A percentile compares a stretch with the other conserved stretches of the same genome.
phyloP scores from a whole-genome alignment of 495 filamentous ascomycete species.

The Astrothelium subdiscretum region DNA sequence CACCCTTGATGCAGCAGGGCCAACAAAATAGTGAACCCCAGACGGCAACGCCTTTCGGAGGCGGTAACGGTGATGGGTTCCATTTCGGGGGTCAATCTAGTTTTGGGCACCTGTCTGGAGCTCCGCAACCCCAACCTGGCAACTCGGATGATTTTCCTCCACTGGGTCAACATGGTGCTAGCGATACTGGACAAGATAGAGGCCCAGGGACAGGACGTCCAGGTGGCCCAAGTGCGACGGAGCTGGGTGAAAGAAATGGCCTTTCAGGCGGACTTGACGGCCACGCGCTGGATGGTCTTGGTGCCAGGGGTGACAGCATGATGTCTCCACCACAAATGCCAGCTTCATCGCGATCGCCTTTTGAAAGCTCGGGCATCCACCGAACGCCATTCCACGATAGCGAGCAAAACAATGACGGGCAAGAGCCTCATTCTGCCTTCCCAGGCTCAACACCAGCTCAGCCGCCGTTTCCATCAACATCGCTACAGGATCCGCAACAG shows the following conservation, averaged over 20 bases:
- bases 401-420: not conserved
- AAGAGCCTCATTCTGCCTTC: constrained; percentile 7
- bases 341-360: constrained; percentile 5
- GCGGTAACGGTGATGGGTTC: not conserved
- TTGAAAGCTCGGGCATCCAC: not conserved
- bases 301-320: not conserved
- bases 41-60: not conserved
- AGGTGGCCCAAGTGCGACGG: not conserved
- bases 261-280: constrained; percentile 41
- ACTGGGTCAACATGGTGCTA: constrained; percentile 56
- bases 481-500: constrained; percentile 6
- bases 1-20: not conserved
- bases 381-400: not conserved
- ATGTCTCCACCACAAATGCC: constrained; percentile 1
- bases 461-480: constrained; percentile 22
- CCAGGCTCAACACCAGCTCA: constrained; percentile 1
- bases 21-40: not conserved
- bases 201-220: not conserved
- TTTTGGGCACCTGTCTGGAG: constrained; percentile 11
- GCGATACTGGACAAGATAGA: constrained; percentile 56
- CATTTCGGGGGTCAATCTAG: not conserved
- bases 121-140: constrained; percentile 9
- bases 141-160: constrained; percentile 68
- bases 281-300: constrained; percentile 8
- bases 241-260: constrained; percentile 46